Evolutionary conservation across 148 eudicot species (phyloP).

Genomic region (Nyssa sinensis): DNA sequence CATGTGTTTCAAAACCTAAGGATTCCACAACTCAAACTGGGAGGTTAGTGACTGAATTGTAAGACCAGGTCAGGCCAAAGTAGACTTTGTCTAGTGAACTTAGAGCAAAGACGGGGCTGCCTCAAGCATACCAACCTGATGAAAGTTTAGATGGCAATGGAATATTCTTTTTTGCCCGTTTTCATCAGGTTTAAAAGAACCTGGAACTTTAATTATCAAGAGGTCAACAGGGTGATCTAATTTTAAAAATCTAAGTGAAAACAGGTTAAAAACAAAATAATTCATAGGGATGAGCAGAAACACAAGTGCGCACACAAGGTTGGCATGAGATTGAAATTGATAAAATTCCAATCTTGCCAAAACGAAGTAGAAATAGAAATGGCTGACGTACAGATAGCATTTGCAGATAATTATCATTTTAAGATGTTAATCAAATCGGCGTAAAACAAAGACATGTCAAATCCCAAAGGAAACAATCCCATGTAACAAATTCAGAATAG

Average conservation of each 20-base stretch:
- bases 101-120: not conserved
- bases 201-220: not conserved
- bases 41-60: not conserved
- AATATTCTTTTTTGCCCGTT: not conserved
- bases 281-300: no score
- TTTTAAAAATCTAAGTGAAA: not conserved
- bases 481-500: slow-evolving; percentile 3
- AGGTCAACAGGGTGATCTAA: not conserved
- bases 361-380: no score
- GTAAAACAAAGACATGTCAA: not conserved
- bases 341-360: no score
- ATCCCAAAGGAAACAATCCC: not conserved
- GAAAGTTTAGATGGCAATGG: not conserved
- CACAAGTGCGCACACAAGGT: no score
- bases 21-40: slow-evolving; percentile 6
- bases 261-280: not conserved
- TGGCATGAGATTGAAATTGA: no score
- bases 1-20: not conserved
- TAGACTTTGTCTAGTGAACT: not conserved
- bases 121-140: not conserved
- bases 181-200: not conserved
- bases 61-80: not conserved
- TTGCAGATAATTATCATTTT: not conserved
- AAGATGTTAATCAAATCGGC: not conserved
- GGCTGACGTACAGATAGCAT: no score